These are phyloP conservation scores for Aspergillus udagawae DNA, from an alignment of 2,329 filamentous ascomycete genomes.

Conservation along the genomic window DNA sequence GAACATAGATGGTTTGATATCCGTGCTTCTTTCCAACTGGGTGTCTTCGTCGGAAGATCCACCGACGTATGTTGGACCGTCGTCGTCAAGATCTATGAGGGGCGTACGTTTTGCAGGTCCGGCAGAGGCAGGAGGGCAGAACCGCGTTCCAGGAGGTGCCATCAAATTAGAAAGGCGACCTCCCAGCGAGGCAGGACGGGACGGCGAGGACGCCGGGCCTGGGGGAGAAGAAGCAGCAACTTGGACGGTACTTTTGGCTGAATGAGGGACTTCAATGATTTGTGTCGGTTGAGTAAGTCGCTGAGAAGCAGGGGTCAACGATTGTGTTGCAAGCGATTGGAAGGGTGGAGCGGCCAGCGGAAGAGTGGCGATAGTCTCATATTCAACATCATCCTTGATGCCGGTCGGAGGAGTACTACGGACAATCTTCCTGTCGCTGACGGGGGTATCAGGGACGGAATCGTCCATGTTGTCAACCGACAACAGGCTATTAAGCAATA, in stretches of 20 bases:
- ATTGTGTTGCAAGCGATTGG: conserved; percentile 26
- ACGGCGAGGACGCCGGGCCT: conserved; percentile 45
- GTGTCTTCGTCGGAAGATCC: conserved; percentile 61
- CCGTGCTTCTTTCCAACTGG: conserved; percentile 44
- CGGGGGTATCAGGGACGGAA: conserved; percentile 39
- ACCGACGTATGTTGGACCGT: conserved; percentile 56
- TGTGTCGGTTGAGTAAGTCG: conserved; percentile 60
- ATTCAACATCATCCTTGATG: conserved; percentile 32
- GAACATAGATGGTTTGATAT: conserved; percentile 60
- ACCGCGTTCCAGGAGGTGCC: conserved; percentile 71
- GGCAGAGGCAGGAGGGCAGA: conserved; percentile 49
- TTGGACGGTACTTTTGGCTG: conserved; percentile 54
- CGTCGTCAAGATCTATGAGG: conserved; percentile 50
- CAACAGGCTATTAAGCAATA: neutral
- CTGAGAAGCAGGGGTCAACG: conserved; percentile 45
- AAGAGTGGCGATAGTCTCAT: conserved; percentile 49
- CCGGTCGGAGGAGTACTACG: conserved; percentile 21
- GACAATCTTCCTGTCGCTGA: conserved; percentile 31
- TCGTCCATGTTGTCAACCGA: conserved; percentile 31
- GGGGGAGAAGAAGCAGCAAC: conserved; percentile 86
- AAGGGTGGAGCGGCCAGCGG: conserved; percentile 30
- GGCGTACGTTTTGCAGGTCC: conserved; percentile 39
- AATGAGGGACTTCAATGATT: conserved; percentile 46
- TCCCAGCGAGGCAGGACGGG: conserved; percentile 31
- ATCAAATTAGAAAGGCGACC: conserved; percentile 58